A percentile compares a stretch with the other conserved stretches of the same genome.
These are phyloP conservation scores for Trichopus zeylanicus DNA, from an alignment of 116 monocot species.

Conservation along the genomic window DNA sequence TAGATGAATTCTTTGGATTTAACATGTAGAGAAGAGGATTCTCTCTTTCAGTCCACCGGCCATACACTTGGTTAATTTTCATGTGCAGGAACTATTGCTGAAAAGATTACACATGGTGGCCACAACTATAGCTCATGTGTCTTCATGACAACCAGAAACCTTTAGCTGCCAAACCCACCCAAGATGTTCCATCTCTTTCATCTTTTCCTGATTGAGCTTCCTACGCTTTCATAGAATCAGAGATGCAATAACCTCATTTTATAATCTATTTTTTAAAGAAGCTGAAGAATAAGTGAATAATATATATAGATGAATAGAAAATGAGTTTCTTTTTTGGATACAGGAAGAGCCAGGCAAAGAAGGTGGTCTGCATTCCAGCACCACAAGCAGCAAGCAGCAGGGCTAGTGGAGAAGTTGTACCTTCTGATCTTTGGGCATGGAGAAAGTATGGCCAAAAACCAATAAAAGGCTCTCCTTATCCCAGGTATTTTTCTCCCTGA, in stretches of 20 bases:
- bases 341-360: slow-evolving; percentile 86
- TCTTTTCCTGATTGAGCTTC: no score
- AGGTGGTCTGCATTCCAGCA: slow-evolving; percentile 97
- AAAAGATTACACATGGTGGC: background rate
- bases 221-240: background rate
- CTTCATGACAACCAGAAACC: slow-evolving; percentile 3
- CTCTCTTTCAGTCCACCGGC: no score
- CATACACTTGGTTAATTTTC: background rate
- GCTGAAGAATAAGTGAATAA: background rate
- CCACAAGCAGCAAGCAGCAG: slow-evolving; percentile 54
- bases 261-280: no score
- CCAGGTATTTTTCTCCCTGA: slow-evolving; percentile 78
- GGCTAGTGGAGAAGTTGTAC: slow-evolving; percentile 75
- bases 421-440: slow-evolving; percentile 99
- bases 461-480: slow-evolving; percentile 96
- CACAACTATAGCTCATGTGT: slow-evolving; percentile 1
- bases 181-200: background rate
- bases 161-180: slow-evolving; percentile 6
- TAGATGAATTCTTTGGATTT: background rate
- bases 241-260: no score
- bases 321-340: background rate
- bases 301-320: background rate
- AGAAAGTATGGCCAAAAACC: slow-evolving; percentile 97
- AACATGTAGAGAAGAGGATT: no score
- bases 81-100: background rate